Evolutionary conservation across 1,139 yeast species (phyloP).

Genomic region (Wickerhamomyces sp.): DNA sequence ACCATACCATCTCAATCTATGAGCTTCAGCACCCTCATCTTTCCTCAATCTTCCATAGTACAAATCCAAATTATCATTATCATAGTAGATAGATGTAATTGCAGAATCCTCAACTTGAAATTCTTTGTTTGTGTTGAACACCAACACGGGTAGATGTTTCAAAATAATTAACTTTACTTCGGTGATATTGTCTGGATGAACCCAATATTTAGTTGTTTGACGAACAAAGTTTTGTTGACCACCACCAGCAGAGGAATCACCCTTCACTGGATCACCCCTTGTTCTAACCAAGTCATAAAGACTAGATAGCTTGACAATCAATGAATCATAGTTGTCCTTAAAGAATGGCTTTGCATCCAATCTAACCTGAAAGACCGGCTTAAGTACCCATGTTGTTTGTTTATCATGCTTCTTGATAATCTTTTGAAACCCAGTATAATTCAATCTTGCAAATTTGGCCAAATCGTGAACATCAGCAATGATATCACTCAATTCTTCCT

Average conservation of each 20-base stretch:
- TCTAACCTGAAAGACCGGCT: slow-evolving; percentile 90
- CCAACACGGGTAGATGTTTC: slow-evolving; percentile 93
- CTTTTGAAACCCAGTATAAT: slow-evolving; percentile 94
- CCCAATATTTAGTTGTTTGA: slow-evolving; percentile 99
- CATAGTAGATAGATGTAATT: slow-evolving; percentile 92
- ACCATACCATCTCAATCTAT: slow-evolving; percentile 97
- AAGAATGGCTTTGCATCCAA: slow-evolving; percentile 91
- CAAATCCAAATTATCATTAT: slow-evolving; percentile 80
- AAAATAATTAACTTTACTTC: slow-evolving; percentile 87
- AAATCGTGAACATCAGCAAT: slow-evolving; percentile 97
- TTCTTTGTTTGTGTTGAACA: slow-evolving; percentile 93
- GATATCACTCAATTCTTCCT: slow-evolving; percentile 85
- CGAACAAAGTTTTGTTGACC: slow-evolving; percentile 96
- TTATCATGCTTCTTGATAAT: slow-evolving; percentile 96
- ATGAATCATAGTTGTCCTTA: slow-evolving; percentile 86
- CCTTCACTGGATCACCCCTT: slow-evolving; percentile 88
- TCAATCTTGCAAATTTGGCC: slow-evolving; percentile 86
- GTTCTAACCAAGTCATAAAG: slow-evolving; percentile 91
- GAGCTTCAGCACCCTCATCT: slow-evolving; percentile 99
- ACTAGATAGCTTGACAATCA: slow-evolving; percentile 84
- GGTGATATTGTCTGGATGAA: slow-evolving; percentile 97
- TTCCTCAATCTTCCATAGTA: slow-evolving; percentile 92
- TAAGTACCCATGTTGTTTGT: slow-evolving; percentile 73
- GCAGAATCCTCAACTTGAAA: slow-evolving; percentile 93
- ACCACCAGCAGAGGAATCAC: slow-evolving; percentile 96